Base-by-base conservation (phyloP, 2,329 filamentous ascomycete genomes). In the Neopestalotiopsis sp. region DNA sequence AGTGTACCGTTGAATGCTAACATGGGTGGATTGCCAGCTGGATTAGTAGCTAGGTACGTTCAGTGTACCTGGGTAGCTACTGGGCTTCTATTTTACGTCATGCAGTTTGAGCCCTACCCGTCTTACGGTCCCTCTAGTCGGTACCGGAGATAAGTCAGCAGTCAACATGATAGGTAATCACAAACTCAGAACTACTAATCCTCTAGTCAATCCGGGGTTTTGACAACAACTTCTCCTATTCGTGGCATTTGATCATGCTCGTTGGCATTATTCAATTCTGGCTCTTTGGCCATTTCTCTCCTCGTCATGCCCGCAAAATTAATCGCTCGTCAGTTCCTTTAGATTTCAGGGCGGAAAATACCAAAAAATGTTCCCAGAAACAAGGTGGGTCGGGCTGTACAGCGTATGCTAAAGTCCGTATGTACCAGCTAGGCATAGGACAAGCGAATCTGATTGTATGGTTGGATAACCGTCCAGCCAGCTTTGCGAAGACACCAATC, bases 41-140 rank as follows among this genome's bases (percentile, higher is more conserved):
- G 34, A 38, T 38, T 38, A 38, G 45, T 52, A 52, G n/a, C 20
- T 28, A 28, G 24, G 17, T 52, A 52, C 34, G 6, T 38, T 9
- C 34, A 28, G 24, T 49, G 42, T 52, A 52, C 45, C 45, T 52
- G n/a, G 45, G 9, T 20, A 52, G 45, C 45, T 52, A 38, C 10
- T 38, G 2, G n/a, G 17, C 45, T 52, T 17, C 5, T 34, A 34
- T 28, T 28, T 32, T 61, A 61, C 59, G 59, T 61, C 59, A 61
- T 38, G 32, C 59, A 28, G 45, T 59, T 34, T 62, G 14, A 62
- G 59, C 59, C 59, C 32, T 62, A 62, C 59, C 59, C 59, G 59
- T 62, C 59, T 62, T 38, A 59, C 57, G 30, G 24, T 59, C 57
- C 57, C 57, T 34, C 13, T 38, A 20, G 59, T 42, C 32, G 34